Percentiles rank a stretch among this genome's conserved stretches.
Evolutionary conservation across 2,329 filamentous ascomycete species (phyloP).

Genomic region (Polytolypa hystricis): DNA sequence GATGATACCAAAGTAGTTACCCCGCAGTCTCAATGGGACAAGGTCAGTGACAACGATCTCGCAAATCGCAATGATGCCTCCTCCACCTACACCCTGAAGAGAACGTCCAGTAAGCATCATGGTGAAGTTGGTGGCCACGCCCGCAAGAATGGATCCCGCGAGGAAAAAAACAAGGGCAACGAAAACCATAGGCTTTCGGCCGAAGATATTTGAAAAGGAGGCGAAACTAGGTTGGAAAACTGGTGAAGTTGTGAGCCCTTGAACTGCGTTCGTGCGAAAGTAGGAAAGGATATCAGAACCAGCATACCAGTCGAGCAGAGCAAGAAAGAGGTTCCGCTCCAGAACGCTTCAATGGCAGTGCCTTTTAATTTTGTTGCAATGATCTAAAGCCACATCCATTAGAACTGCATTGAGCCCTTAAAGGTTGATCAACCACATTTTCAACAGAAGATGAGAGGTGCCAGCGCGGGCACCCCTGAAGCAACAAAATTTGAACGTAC

Average conservation of each 20-base stretch:
- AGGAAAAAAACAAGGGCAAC: constrained; percentile 33
- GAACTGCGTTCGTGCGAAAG: no score
- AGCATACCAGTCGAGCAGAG: constrained; percentile 44
- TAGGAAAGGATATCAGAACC: constrained; percentile 26
- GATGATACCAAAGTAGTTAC: constrained; percentile 30
- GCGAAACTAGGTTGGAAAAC: constrained; percentile 42
- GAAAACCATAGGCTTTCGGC: constrained; percentile 33
- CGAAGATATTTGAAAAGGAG: constrained; percentile 38
- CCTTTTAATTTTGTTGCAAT: constrained; percentile 43
- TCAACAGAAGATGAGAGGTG: no score
- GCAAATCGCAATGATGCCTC: constrained; percentile 33
- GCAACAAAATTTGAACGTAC: no score
- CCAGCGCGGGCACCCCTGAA: no score
- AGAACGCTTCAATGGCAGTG: constrained; percentile 53
- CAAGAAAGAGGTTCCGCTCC: constrained; percentile 60
- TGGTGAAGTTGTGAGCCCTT: constrained; percentile 14
- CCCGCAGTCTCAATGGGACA: constrained; percentile 30
- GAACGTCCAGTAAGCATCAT: constrained; percentile 36
- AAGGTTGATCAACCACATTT: no score
- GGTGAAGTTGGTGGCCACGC: constrained; percentile 32
- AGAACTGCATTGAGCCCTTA: constrained; percentile 1
- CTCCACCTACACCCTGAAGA: constrained; percentile 36
- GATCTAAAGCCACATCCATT: constrained; percentile 20
- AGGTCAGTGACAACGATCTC: constrained; percentile 36
- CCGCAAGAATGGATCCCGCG: constrained; percentile 33